Conservation (phyloP, 2,329 filamentous ascomycete species). For the Sclerotinia sclerotiorum region DNA sequence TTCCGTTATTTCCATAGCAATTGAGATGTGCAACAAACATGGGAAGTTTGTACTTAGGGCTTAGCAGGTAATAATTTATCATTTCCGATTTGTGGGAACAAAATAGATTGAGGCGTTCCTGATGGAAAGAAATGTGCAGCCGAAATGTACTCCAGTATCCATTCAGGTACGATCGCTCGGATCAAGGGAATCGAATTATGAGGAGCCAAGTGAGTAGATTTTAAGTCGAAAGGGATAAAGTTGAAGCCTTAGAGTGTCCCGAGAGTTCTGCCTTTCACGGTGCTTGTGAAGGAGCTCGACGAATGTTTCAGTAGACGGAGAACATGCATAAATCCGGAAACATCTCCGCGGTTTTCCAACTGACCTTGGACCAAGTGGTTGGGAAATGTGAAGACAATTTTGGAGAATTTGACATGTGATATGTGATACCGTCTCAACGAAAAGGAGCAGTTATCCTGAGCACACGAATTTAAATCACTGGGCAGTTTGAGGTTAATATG, state of each 20-base stretch:
- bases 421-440: constrained; percentile 7
- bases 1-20: neutral
- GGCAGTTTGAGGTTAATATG: neutral
- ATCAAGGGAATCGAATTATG: neutral
- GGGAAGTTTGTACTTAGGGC: neutral
- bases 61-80: neutral
- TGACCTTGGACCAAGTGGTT: neutral
- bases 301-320: neutral
- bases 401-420: constrained; percentile 3
- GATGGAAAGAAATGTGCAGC: neutral
- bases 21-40: constrained; percentile 9
- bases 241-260: neutral
- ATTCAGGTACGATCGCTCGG: neutral
- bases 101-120: neutral
- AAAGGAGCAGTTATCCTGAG: neutral
- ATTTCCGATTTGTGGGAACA: neutral
- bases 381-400: neutral
- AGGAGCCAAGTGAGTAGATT: neutral
- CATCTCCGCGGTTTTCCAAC: neutral
- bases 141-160: neutral
- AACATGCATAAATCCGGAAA: neutral
- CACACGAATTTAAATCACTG: neutral
- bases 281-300: neutral
- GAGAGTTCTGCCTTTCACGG: neutral
- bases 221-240: neutral